Percentiles rank a stretch among this genome's conserved stretches.
Conservation (phyloP, 73 alveolate species). For the Breviolum minutum region DNA sequence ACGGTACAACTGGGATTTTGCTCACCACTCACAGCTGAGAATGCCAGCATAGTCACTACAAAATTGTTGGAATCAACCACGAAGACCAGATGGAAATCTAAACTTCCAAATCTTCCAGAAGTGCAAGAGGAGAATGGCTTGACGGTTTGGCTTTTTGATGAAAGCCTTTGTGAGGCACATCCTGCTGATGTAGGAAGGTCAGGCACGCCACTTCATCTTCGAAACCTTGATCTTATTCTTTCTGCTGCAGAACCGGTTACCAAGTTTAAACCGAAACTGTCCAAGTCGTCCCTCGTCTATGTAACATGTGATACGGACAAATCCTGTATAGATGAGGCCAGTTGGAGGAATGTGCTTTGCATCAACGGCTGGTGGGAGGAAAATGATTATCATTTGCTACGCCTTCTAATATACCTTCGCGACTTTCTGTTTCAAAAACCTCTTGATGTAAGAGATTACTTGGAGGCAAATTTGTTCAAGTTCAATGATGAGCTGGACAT, state of each 20-base stretch:
- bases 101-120: not conserved
- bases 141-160: not conserved
- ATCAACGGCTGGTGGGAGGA: slow-evolving; percentile 7
- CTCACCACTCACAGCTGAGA: not conserved
- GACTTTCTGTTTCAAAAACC: not conserved
- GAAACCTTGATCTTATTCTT: not conserved
- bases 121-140: not conserved
- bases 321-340: not conserved
- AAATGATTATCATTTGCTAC: too few species aligned
- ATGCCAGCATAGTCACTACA: not conserved
- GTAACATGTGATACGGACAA: not conserved
- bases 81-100: not conserved
- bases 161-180: not conserved
- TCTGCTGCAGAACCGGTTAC: not conserved
- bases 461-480: not conserved
- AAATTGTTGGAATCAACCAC: not conserved
- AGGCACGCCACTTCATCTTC: not conserved
- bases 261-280: not conserved
- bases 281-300: not conserved
- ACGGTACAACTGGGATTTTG: not conserved
- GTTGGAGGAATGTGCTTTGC: not conserved
- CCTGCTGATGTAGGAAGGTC: not conserved
- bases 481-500: not conserved
- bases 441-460: not conserved
- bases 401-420: not conserved